Conservation (phyloP, 164 flowering plant genomes). For the Berberis vulgaris region DNA sequence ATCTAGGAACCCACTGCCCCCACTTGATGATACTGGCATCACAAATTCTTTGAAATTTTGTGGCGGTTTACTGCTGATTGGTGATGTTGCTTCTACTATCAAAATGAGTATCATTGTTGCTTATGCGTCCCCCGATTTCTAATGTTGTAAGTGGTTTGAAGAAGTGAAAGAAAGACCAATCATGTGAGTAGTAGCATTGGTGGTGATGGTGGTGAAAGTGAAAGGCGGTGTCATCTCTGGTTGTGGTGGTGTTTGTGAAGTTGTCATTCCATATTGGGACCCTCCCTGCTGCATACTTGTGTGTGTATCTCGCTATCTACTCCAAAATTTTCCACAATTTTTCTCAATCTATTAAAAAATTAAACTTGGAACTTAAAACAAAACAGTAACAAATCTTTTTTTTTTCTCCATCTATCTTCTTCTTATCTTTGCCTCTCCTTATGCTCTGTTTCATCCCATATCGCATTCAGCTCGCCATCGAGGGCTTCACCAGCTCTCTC, state of each 20-base stretch:
- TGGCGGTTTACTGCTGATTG: slow-evolving; percentile 36
- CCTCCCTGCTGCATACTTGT: slow-evolving; percentile 34
- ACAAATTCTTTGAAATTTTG: slow-evolving; percentile 30
- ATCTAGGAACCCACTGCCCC: slow-evolving; percentile 13
- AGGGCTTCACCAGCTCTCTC: too few species aligned
- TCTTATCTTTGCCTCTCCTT: too few species aligned
- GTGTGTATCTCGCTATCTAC: too few species aligned
- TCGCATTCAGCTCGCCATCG: too few species aligned
- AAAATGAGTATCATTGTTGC: slow-evolving; percentile 1
- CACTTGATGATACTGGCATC: slow-evolving; percentile 6
- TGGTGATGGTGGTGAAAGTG: slow-evolving; percentile 4
- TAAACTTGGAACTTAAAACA: too few species aligned
- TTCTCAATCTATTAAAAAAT: too few species aligned
- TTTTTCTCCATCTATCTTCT: too few species aligned
- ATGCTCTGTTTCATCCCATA: too few species aligned
- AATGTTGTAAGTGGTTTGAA: slow-evolving; percentile 6
- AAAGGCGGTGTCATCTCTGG: slow-evolving; percentile 21
- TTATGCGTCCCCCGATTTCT: neutral
- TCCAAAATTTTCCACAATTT: too few species aligned
- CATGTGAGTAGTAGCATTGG: too few species aligned
- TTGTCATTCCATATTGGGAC: slow-evolving; percentile 29
- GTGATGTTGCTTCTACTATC: slow-evolving; percentile 26
- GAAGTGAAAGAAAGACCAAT: neutral
- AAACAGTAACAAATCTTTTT: too few species aligned
- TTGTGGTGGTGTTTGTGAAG: too few species aligned